phyloP scores from a whole-genome alignment of 805 yeast species.

The Wickerhamomyces subpelliculosus region DNA sequence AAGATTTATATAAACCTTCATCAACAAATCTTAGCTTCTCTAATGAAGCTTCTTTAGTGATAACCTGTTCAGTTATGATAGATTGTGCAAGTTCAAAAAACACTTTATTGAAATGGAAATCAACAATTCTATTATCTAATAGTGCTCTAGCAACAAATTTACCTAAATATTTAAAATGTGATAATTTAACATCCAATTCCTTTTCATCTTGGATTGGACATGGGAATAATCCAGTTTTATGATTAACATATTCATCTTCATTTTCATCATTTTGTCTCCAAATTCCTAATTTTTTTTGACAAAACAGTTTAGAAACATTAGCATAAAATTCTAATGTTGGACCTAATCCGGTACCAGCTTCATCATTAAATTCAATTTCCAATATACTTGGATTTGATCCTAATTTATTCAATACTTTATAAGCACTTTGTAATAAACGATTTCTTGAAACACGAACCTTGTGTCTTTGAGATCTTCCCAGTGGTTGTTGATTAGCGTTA shows the following conservation, averaged over 20 bases:
- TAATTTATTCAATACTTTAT: slow-evolving; percentile 68
- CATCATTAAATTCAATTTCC: slow-evolving; percentile 84
- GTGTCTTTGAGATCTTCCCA: slow-evolving; percentile 74
- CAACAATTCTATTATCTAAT: slow-evolving; percentile 82
- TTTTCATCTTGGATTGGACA: slow-evolving; percentile 37
- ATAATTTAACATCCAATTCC: slow-evolving; percentile 35
- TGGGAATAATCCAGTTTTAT: slow-evolving; percentile 65
- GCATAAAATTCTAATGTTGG: slow-evolving; percentile 94
- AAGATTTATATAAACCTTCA: slow-evolving; percentile 47
- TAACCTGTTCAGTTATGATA: slow-evolving; percentile 15
- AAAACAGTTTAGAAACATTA: slow-evolving; percentile 67
- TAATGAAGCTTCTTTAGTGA: slow-evolving; percentile 3
- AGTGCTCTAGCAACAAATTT: slow-evolving; percentile 80
- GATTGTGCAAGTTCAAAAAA: slow-evolving; percentile 57
- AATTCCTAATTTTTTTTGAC: slow-evolving; percentile 45
- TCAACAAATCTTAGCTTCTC: slow-evolving; percentile 46
- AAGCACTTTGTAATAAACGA: slow-evolving; percentile 65
- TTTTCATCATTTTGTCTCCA: slow-evolving; percentile 52
- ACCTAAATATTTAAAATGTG: slow-evolving; percentile 64
- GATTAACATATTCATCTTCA: slow-evolving; percentile 32
- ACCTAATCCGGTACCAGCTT: slow-evolving; percentile 94
- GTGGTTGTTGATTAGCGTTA: slow-evolving; percentile 25
- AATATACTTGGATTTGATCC: slow-evolving; percentile 75
- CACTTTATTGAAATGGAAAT: slow-evolving; percentile 64
- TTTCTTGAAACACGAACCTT: slow-evolving; percentile 73